Evolutionary conservation across 306 rosid genomes (phyloP), one percentile per base, ranked within the genome.

Genomic region (Trichosanthes truncata): DNA sequence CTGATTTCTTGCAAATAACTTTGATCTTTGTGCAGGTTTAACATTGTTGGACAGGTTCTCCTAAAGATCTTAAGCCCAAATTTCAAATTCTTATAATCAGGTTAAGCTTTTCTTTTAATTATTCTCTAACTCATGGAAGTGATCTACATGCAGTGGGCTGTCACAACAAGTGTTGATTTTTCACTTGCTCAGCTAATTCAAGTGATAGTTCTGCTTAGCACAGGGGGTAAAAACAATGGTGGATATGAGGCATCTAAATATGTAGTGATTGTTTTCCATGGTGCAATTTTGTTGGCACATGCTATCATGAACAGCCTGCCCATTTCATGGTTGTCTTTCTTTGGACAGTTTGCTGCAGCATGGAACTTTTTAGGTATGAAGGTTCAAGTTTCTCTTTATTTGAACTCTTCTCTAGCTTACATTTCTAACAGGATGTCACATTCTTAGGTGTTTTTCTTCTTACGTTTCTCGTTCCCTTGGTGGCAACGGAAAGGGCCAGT

Each of bases 41-140:
- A 93, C 87, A 93, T 95, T 80, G 97, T 95, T 85, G 98, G 98
- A 35, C 98, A 95, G 98, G 98, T 95, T 90, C 63, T 81, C 81
- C 79, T 75, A 74, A 72, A 40, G 45, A 71, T 74, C 45, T 49
- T 49, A 48, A 9, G 35, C 60, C 43, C 60, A 49, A 46, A 74
- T 62, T 45, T 77, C 82, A 77, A 80, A 85, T 74, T 74, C 60
- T 49, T 74, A 46, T 6, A 15, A 74, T 9, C 57, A 74, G 78
- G 78, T 48, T 29, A 29, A 26, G 43, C 41, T 26, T 48, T 49
- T 74, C 17, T 49, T 74, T 26, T 26, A 7, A 8, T 12, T 14
- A 73, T 49, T 12, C 9, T 31, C 82, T 59, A 56, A 26, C 66
- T 77, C 71, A 48, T 71, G 13, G 80, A 43, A 80, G 78, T 88